A percentile compares a stretch with the other conserved stretches of the same genome.
These are phyloP conservation scores for Candida pseudoglaebosa DNA, from an alignment of 805 yeast genomes.

Conservation along the genomic window DNA sequence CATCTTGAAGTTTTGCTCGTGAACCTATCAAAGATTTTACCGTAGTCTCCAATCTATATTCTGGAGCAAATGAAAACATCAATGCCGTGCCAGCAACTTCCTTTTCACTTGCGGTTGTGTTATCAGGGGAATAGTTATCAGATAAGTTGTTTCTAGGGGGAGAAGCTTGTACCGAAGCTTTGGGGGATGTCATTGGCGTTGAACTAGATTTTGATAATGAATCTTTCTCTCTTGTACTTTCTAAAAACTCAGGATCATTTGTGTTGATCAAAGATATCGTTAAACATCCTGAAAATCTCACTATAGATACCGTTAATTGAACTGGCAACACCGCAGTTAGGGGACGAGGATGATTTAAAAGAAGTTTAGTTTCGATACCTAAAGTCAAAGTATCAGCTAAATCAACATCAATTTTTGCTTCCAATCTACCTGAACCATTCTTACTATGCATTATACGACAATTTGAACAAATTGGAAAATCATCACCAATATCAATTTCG, in stretches of 20 bases:
- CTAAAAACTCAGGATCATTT: constrained; percentile 30
- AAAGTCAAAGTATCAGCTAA: constrained; percentile 80
- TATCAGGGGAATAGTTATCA: constrained; percentile 5
- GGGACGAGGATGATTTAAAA: constrained; percentile 80
- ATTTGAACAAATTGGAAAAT: constrained; percentile 91
- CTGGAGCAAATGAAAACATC: constrained; percentile 88
- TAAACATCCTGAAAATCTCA: constrained; percentile 85
- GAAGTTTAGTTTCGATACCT: constrained; percentile 75
- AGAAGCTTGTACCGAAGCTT: constrained; percentile 2
- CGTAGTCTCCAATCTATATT: constrained; percentile 82
- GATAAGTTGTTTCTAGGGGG: constrained; percentile 2
- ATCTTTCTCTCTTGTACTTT: constrained; percentile 9
- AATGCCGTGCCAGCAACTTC: constrained; percentile 57
- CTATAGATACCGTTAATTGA: constrained; percentile 78
- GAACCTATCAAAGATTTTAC: constrained; percentile 91
- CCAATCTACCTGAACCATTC: constrained; percentile 52
- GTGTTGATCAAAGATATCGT: constrained; percentile 65
- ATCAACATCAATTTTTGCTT: constrained; percentile 90
- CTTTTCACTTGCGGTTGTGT: constrained; percentile 12
- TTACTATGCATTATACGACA: constrained; percentile 71
- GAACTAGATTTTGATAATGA: constrained; percentile 14
- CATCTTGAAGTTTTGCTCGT: constrained; percentile 84
- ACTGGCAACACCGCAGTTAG: constrained; percentile 86
- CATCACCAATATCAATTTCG: constrained; percentile 90
- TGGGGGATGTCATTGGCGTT: constrained; percentile 8